Evolutionary conservation across 257 asterid genomes (phyloP).

Genomic region (Ilex asprella): DNA sequence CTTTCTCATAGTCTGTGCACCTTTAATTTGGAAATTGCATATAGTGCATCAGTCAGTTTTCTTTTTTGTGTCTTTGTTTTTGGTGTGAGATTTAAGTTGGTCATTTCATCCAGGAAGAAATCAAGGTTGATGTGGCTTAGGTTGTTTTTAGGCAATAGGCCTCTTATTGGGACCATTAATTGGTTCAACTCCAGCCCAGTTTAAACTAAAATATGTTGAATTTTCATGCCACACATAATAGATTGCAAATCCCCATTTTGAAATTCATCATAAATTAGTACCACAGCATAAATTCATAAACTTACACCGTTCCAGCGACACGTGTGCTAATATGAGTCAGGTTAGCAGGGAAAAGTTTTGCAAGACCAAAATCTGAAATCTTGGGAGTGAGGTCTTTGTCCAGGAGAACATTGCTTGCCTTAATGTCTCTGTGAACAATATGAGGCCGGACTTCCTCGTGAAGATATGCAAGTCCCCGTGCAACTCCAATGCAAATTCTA

Average conservation of each 20-base stretch:
- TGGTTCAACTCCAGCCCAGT: no score
- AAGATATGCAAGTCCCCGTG: constrained; percentile 74
- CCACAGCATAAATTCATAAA: not conserved
- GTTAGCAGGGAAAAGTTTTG: constrained; percentile 66
- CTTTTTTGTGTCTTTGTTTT: no score
- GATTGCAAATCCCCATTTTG: not conserved
- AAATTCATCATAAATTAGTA: not conserved
- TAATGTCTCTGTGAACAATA: constrained; percentile 84
- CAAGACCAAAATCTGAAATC: constrained; percentile 92
- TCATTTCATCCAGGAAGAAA: no score
- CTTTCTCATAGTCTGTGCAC: no score
- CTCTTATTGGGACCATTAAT: no score
- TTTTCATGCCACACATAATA: not conserved
- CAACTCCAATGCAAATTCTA: constrained; percentile 67
- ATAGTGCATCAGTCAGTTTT: no score
- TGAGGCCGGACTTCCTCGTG: constrained; percentile 75
- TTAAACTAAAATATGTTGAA: not conserved
- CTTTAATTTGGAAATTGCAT: no score
- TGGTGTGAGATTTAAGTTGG: no score
- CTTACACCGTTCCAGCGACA: constrained; percentile 67
- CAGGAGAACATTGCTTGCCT: constrained; percentile 80
- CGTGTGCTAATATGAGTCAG: constrained; percentile 85
- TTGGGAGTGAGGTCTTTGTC: constrained; percentile 76
- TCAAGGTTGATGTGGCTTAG: no score
- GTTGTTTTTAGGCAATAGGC: no score